A percentile compares a stretch with the other conserved stretches of the same genome.
phyloP scores from a whole-genome alignment of 2,329 filamentous ascomycete species.

The Apiospora arundinis region DNA sequence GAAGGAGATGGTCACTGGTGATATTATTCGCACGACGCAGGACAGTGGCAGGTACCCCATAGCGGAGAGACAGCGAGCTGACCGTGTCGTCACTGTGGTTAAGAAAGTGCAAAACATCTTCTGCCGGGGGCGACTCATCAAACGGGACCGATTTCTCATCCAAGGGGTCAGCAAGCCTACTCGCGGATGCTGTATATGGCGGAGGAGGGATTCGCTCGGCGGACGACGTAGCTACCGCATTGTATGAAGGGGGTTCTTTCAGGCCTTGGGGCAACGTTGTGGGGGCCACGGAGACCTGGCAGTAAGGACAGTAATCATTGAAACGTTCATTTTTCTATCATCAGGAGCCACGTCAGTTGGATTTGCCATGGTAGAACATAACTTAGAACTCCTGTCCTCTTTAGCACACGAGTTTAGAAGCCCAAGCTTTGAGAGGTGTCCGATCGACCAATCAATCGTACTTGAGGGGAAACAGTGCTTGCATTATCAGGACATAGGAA shows the following conservation, averaged over 20 bases:
- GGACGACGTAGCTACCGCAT: conserved; percentile 42
- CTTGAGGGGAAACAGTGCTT: background rate
- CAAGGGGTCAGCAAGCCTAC: conserved; percentile 23
- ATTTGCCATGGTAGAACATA: background rate
- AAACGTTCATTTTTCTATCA: conserved; percentile 71
- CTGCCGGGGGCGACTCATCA: conserved; percentile 45
- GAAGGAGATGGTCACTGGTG: conserved; percentile 73
- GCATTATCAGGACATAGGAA: background rate
- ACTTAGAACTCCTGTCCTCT: background rate
- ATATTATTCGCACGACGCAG: conserved; percentile 73
- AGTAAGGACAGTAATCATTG: conserved; percentile 73
- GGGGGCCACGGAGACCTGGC: conserved; percentile 71
- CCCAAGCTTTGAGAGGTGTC: background rate
- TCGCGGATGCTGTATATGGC: conserved; percentile 44
- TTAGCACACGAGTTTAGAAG: background rate
- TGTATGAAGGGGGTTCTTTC: conserved; percentile 72
- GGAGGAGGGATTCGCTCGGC: conserved; percentile 43
- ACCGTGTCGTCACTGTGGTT: conserved; percentile 73
- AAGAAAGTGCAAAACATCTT: conserved; percentile 78
- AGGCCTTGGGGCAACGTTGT: conserved; percentile 66
- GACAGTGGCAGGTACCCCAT: conserved; percentile 68
- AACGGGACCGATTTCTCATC: conserved; percentile 39
- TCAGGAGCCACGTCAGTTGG: background rate
- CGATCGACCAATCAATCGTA: background rate
- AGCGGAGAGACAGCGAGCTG: conserved; percentile 71